Evolutionary conservation across 345 rosid species (phyloP), one percentile per base, ranked within the genome.

Genomic region (Sapria himalayana): DNA sequence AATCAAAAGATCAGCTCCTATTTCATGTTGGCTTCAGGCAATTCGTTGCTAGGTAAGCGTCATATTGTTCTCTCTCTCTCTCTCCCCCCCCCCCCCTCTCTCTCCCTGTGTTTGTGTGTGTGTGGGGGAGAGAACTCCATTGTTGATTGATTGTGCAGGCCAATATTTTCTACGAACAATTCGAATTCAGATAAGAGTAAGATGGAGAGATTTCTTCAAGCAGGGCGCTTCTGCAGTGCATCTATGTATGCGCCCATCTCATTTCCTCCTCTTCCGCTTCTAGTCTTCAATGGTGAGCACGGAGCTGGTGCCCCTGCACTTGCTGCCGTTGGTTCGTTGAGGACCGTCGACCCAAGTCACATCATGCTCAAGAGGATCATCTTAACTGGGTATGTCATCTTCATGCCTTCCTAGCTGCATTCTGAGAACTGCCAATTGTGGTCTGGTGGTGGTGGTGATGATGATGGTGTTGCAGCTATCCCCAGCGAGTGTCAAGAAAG

Each of bases 21-120:
- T 89, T 89, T 58, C 85, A 89, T 58, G 80, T 70, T 65, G 98
- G 98, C 44, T 89, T 89, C 61, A 80, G 94, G 44, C 94, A 82
- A 41, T 76, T 89, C 54, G 49, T 78, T 57, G 82, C 91, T 36
- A 79, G 98, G 94, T 78, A 59, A 48, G 38, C 37, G 32, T 31
- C n/a, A n/a, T n/a, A n/a, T n/a, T n/a, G n/a, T n/a, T n/a, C n/a
- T n/a, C n/a, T n/a, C n/a, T n/a, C n/a, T n/a, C n/a, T 3, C 16
- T 9, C 39, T 44, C 27, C 33, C 29, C 24, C 15, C 41, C 21
- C 44, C 29, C 36, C 39, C 21, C 34, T 57, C 27, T 13, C 31
- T 29, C 5, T 37, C 36, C 39, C 8, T 29, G 32, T 48, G 21
- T 8, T 18, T 24, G 11, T 24, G 3, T 48, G 39, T 16, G 12